A percentile compares a stretch with the other conserved stretches of the same genome.
Conservation (phyloP, 2,329 filamentous ascomycete species). For the Alternaria rosae region DNA sequence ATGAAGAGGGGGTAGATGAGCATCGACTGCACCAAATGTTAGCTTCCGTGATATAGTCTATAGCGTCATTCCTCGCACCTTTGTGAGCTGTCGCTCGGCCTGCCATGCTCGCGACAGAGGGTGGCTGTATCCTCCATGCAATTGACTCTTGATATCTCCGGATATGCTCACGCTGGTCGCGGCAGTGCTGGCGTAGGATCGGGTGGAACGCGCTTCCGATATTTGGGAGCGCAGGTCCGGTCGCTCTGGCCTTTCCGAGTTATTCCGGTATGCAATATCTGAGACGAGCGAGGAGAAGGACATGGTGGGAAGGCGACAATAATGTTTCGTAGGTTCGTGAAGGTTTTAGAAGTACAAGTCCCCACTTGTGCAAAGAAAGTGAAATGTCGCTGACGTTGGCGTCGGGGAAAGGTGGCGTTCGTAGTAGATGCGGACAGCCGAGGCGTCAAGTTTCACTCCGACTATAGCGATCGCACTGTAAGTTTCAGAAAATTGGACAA, state of each 20-base stretch:
- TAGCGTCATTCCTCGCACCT: constrained; percentile 41
- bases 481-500: not conserved
- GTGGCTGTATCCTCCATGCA: constrained; percentile 62
- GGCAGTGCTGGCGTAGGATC: constrained; percentile 60
- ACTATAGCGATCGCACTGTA: not conserved
- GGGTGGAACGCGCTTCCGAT: constrained; percentile 56
- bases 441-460: constrained; percentile 12
- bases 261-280: constrained; percentile 59
- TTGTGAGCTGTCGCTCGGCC: constrained; percentile 61
- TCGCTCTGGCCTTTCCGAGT: constrained; percentile 40
- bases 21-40: constrained; percentile 74
- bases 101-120: constrained; percentile 61
- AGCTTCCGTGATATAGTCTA: constrained; percentile 15
- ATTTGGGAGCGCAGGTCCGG: constrained; percentile 55
- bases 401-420: constrained; percentile 16
- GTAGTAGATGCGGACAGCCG: constrained; percentile 14
- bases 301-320: constrained; percentile 43
- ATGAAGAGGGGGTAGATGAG: constrained; percentile 98
- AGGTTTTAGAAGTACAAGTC: not conserved
- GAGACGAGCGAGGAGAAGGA: constrained; percentile 62
- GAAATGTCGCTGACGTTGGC: constrained; percentile 3
- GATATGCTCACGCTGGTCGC: constrained; percentile 61
- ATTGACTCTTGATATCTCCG: constrained; percentile 60
- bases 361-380: not conserved
- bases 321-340: not conserved